A percentile compares a stretch with the other conserved stretches of the same genome.
These are phyloP conservation scores for Fonsecaea monophora DNA, from an alignment of 2,329 filamentous ascomycete species.

Conservation along the genomic window DNA sequence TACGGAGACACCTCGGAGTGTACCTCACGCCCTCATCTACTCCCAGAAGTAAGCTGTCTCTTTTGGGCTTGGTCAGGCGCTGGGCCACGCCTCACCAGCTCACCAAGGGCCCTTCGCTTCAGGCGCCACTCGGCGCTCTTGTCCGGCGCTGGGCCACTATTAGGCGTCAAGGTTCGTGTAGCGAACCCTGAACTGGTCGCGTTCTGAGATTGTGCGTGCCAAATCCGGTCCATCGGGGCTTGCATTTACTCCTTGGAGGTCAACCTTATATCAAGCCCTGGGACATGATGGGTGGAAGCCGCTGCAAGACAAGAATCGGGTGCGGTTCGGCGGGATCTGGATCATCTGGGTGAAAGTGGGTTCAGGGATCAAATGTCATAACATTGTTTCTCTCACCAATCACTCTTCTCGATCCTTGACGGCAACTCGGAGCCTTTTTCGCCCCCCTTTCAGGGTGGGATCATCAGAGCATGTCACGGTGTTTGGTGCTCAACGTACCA, in stretches of 20 bases:
- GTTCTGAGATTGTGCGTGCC: constrained; percentile 7
- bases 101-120: constrained; percentile 5
- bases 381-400: constrained; percentile 2
- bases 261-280: background rate
- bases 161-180: constrained; percentile 12
- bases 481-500: constrained; percentile 1
- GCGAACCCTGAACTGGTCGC: constrained; percentile 6
- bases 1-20: background rate
- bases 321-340: constrained; percentile 4
- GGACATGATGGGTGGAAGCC: background rate
- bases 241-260: background rate
- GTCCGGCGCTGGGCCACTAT: constrained; percentile 13
- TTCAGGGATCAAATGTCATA: background rate
- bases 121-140: constrained; percentile 26
- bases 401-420: background rate
- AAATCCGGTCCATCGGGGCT: constrained; percentile 1
- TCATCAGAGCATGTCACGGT: background rate
- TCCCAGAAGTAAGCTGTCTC: background rate
- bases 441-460: background rate
- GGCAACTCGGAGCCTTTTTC: constrained; percentile 1
- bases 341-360: background rate
- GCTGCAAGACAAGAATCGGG: background rate
- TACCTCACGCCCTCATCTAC: background rate
- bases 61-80: constrained; percentile 12
- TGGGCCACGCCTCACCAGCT: background rate